Base-by-base conservation (phyloP, 2,329 filamentous ascomycete species). In the Hawksworthiomyces lignivorus region DNA sequence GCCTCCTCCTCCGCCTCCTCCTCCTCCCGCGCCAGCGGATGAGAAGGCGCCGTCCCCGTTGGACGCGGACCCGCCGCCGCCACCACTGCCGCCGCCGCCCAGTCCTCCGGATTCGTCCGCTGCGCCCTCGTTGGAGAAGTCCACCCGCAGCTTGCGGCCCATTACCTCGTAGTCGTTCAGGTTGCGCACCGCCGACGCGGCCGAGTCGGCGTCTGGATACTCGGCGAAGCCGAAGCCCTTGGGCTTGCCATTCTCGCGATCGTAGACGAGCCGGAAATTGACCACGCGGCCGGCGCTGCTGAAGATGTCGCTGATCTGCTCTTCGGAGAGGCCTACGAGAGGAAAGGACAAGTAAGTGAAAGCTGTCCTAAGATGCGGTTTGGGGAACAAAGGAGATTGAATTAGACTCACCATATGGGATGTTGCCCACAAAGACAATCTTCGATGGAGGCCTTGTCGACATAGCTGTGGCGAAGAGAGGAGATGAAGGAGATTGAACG, bases 141-240 rank as follows among this genome's bases (percentile, higher is more conserved):
- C 92, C 43, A 98, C 92, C 47, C 89, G 80, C 49, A 98, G 75
- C 62, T 94, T 94, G 55, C 92, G 80, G 42, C 88, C 88, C 82
- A 95, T 94, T 58, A 96, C 81, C 61, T 97, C 90, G 65, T 87
- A 82, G 62, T 95, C 88, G 67, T 97, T 95, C 39, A 97, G 70
- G 59, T 98, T 97, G 53, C 90, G 83, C 36, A 97, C 90, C 3
- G 92, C 92, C 3, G 88, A 94, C 28, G 90, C 87, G 24, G 92
- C 92, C 20, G 88, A 82, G 54, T 82, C 78, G 46, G 86, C 81
- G 58, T 97, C 92, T 42, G 87, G 84, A 58, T 94, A 98, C 61
- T 97, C 90, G 56, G 89, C 86, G 56, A 97, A 98, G 27, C 92
- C 92, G 60, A 95, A 98, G 15, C 92, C 92, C 63, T 96, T 97